Percentiles rank a stretch among this genome's conserved stretches.
Evolutionary conservation across 2,329 filamentous ascomycete species (phyloP).

Genomic region (Fusarium verticillioides): DNA sequence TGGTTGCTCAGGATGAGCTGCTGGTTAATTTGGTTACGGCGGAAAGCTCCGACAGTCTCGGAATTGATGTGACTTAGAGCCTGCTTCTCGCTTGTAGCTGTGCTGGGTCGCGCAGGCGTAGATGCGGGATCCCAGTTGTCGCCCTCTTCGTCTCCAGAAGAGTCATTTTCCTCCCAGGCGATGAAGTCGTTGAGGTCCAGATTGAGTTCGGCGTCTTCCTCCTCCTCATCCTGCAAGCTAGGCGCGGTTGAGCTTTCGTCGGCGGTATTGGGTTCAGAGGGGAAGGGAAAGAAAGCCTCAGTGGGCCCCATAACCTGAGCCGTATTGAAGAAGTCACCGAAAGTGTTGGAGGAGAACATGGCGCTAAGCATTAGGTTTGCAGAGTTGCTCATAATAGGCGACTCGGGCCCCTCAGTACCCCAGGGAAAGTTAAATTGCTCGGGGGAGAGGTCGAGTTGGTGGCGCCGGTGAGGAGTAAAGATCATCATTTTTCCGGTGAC

Average conservation of each 20-base stretch:
- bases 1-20: constrained; percentile 70
- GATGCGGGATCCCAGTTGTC: constrained; percentile 62
- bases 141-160: constrained; percentile 69
- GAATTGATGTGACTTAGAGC: constrained; percentile 69
- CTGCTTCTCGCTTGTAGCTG: constrained; percentile 59
- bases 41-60: constrained; percentile 81
- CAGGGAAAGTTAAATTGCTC: constrained; percentile 65
- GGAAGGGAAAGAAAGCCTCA: constrained; percentile 80
- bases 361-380: constrained; percentile 84
- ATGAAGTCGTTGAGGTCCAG: constrained; percentile 79
- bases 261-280: constrained; percentile 66
- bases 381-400: constrained; percentile 72
- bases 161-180: constrained; percentile 69
- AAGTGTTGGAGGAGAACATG: constrained; percentile 68
- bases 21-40: constrained; percentile 72
- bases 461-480: constrained; percentile 64
- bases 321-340: constrained; percentile 67
- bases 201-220: constrained; percentile 72
- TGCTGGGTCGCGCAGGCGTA: constrained; percentile 63
- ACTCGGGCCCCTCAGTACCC: constrained; percentile 54
- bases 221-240: constrained; percentile 60
- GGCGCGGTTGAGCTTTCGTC: constrained; percentile 58
- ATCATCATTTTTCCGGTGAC: constrained; percentile 71
- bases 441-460: constrained; percentile 63
- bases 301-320: constrained; percentile 77